A percentile compares a stretch with the other conserved stretches of the same genome.
Conservation (phyloP, 345 rosid genomes). For the Aquilaria malaccensis region DNA sequence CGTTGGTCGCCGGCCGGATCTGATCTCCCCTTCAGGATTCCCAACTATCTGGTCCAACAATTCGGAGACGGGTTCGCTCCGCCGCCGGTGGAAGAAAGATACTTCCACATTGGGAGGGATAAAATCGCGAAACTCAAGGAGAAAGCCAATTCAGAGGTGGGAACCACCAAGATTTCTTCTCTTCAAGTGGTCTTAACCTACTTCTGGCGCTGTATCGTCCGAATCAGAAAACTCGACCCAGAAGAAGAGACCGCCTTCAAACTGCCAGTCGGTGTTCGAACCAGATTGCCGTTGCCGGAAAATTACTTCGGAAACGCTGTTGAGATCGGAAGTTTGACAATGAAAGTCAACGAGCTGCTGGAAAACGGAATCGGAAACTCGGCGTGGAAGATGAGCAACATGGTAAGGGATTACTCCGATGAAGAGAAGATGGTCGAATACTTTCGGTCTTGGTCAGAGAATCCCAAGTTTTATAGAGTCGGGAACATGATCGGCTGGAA, state of each 20-base stretch:
- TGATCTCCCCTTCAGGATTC: slow-evolving; percentile 16
- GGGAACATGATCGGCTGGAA: not conserved
- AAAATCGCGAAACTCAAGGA: slow-evolving; percentile 31
- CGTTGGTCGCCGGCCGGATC: slow-evolving; percentile 8
- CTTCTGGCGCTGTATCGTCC: slow-evolving; percentile 25
- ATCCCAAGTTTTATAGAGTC: not conserved
- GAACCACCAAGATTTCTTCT: slow-evolving; percentile 24
- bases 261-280: slow-evolving; percentile 12
- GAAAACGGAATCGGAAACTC: slow-evolving; percentile 15
- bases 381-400: slow-evolving; percentile 21
- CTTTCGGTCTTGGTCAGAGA: slow-evolving; percentile 13
- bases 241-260: slow-evolving; percentile 4
- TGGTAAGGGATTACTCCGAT: slow-evolving; percentile 12
- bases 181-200: slow-evolving; percentile 34
- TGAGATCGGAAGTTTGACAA: not conserved
- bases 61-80: not conserved
- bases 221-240: not conserved
- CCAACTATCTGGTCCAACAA: not conserved
- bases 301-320: slow-evolving; percentile 33
- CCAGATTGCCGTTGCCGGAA: slow-evolving; percentile 23
- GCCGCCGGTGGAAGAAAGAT: slow-evolving; percentile 11
- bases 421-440: slow-evolving; percentile 3
- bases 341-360: slow-evolving; percentile 14
- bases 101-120: slow-evolving; percentile 25
- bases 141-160: slow-evolving; percentile 27